These are phyloP conservation scores for Rhodotorula sp. DNA, from an alignment of 1,284 basidiomycete genomes.

Conservation along the genomic window DNA sequence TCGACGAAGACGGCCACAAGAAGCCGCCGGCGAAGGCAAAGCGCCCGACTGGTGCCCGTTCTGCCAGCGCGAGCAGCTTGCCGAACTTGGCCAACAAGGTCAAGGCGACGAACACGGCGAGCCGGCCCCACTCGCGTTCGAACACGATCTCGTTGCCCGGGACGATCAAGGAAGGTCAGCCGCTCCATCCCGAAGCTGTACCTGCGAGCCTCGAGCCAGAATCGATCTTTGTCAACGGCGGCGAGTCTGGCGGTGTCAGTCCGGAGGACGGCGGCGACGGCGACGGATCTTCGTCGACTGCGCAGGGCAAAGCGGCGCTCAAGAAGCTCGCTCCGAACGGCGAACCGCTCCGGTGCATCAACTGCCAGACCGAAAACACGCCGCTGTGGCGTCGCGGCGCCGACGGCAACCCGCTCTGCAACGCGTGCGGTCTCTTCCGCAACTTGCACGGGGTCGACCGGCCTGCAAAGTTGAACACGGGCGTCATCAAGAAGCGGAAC, in stretches of 20 bases:
- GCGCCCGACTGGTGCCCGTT: neutral
- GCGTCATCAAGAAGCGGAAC: slow-evolving; percentile 50
- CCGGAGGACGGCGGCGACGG: neutral
- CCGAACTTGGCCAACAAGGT: neutral
- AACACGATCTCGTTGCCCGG: slow-evolving; percentile 33
- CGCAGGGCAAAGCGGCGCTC: neutral
- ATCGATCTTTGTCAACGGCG: neutral
- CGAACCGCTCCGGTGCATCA: slow-evolving; percentile 29
- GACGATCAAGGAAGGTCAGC: slow-evolving; percentile 30
- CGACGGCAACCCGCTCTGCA: slow-evolving; percentile 52
- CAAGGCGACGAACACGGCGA: slow-evolving; percentile 10
- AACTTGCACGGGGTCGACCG: slow-evolving; percentile 53
- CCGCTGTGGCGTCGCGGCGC: slow-evolving; percentile 53
- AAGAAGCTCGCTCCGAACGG: slow-evolving; percentile 21
- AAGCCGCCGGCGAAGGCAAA: slow-evolving; percentile 7
- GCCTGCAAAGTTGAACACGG: slow-evolving; percentile 51
- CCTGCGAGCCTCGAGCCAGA: neutral
- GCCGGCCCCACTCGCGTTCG: slow-evolving; percentile 27
- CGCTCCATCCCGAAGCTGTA: slow-evolving; percentile 8
- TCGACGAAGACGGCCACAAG: neutral
- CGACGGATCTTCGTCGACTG: neutral
- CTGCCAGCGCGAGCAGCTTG: slow-evolving; percentile 9
- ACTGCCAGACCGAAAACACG: slow-evolving; percentile 47
- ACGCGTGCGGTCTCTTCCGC: slow-evolving; percentile 53
- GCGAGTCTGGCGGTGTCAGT: neutral